Conservation (phyloP, 164 flowering plant species). For the Macadamia integrifolia region DNA sequence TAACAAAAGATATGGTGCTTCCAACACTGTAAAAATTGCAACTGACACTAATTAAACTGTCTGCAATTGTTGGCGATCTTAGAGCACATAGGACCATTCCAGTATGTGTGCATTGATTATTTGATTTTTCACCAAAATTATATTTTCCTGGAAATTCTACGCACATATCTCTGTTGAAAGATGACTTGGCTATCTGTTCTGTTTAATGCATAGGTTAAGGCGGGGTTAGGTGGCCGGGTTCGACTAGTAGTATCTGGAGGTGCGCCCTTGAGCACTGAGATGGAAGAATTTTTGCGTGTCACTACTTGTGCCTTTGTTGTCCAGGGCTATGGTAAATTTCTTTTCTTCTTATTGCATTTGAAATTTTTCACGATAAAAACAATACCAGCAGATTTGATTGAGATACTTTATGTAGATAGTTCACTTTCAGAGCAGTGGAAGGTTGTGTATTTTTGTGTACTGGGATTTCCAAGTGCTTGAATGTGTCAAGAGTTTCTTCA, state of each 20-base stretch:
- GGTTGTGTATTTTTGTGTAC: too few species aligned
- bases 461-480: too few species aligned
- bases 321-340: conserved; percentile 80
- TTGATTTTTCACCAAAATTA: background rate
- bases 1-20: background rate
- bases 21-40: background rate
- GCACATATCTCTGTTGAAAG: background rate
- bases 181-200: background rate
- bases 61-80: background rate
- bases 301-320: conserved; percentile 72
- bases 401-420: too few species aligned
- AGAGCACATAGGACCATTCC: background rate
- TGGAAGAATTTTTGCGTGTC: conserved; percentile 88
- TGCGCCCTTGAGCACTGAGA: conserved; percentile 74
- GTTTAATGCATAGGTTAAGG: conserved; percentile 49
- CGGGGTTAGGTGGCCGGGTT: conserved; percentile 74
- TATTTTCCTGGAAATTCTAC: background rate
- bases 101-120: background rate
- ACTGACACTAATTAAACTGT: background rate
- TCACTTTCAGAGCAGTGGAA: too few species aligned
- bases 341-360: too few species aligned
- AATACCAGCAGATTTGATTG: too few species aligned
- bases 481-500: too few species aligned
- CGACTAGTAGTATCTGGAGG: conserved; percentile 83
- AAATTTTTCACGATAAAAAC: too few species aligned